These are phyloP conservation scores for Tolypocladium guangdongense DNA, from an alignment of 2,329 filamentous ascomycete genomes.

Conservation along the genomic window DNA sequence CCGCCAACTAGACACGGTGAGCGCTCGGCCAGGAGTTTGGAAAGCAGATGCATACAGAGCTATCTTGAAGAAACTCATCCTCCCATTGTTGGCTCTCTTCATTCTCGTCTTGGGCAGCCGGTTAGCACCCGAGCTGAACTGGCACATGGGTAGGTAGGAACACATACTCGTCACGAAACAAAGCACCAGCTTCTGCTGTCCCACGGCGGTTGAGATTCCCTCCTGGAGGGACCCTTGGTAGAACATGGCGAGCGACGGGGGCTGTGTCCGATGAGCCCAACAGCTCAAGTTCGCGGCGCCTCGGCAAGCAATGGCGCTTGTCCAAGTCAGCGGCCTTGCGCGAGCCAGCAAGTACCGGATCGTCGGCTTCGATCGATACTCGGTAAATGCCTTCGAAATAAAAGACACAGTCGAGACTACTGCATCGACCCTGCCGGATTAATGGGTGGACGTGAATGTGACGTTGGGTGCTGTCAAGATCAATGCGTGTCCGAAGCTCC, in stretches of 20 bases:
- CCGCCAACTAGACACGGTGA: slow-evolving; percentile 34
- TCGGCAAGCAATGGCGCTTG: neutral
- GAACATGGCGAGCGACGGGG: slow-evolving; percentile 50
- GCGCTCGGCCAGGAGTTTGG: neutral
- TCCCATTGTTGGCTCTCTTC: slow-evolving; percentile 66
- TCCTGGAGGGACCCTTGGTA: slow-evolving; percentile 70
- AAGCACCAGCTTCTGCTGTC: slow-evolving; percentile 64
- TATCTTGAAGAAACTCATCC: slow-evolving; percentile 50
- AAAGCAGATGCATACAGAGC: slow-evolving; percentile 31
- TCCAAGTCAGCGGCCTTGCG: neutral
- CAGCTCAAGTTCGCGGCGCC: neutral
- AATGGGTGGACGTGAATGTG: neutral
- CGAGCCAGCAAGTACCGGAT: neutral
- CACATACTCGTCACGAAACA: slow-evolving; percentile 70
- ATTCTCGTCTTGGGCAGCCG: slow-evolving; percentile 44
- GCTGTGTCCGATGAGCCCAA: neutral
- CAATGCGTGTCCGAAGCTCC: neutral
- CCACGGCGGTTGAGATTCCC: slow-evolving; percentile 66
- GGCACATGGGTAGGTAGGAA: neutral
- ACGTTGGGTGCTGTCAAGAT: neutral
- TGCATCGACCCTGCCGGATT: neutral
- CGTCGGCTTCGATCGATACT: neutral
- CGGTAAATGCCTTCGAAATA: neutral
- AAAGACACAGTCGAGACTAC: neutral
- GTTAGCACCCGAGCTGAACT: slow-evolving; percentile 6